Conservation (phyloP, 2,329 filamentous ascomycete species). For the Fusarium continuum region DNA sequence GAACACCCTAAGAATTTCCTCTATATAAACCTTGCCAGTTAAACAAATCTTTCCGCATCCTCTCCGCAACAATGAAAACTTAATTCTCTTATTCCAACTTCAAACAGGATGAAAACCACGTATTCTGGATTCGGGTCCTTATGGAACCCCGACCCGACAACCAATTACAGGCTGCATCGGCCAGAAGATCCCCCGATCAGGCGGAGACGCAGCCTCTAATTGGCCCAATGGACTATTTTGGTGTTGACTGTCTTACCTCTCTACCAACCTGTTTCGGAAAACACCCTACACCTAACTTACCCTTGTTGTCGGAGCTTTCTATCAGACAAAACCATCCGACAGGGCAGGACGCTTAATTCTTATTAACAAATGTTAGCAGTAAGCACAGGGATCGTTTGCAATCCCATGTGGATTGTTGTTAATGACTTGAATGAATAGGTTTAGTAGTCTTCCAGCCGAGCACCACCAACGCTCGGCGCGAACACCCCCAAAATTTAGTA, state of each 20-base stretch:
- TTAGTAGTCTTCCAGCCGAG: background rate
- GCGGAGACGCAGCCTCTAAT: background rate
- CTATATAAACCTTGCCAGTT: background rate
- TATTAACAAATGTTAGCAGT: slow-evolving; percentile 11
- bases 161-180: slow-evolving; percentile 19
- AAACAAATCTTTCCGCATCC: background rate
- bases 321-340: background rate
- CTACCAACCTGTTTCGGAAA: background rate
- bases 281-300: too few relatives aligned
- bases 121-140: slow-evolving; percentile 19
- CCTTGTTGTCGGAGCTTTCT: background rate
- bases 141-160: slow-evolving; percentile 18
- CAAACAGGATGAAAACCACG: slow-evolving; percentile 22
- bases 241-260: background rate
- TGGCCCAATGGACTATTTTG: background rate
- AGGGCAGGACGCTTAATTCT: background rate
- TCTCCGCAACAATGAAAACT: slow-evolving; percentile 9
- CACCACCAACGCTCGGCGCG: background rate
- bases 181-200: slow-evolving; percentile 21
- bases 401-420: background rate
- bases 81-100: background rate
- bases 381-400: slow-evolving; percentile 1
- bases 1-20: background rate
- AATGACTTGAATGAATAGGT: background rate
- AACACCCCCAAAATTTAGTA: slow-evolving; percentile 9